Conservation (phyloP, 176 grass and related monocot genomes). For the Miscanthus lutarioriparius region DNA sequence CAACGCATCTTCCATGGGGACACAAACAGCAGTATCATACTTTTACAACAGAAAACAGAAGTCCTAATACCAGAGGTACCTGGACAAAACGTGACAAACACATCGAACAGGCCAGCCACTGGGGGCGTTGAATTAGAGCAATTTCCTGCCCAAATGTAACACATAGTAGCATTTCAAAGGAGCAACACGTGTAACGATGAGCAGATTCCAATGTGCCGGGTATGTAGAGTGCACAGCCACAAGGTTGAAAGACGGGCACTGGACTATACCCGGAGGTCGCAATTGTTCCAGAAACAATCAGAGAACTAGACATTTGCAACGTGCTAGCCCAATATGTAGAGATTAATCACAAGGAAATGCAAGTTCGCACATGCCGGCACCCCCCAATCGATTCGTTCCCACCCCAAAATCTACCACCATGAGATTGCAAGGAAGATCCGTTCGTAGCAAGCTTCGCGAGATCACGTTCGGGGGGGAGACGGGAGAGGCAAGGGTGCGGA, state of each 20-base stretch:
- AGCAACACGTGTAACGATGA: constrained; percentile 40
- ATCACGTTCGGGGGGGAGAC: neutral
- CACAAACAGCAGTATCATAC: neutral
- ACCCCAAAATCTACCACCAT: neutral
- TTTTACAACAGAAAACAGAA: neutral
- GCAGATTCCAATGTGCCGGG: constrained; percentile 2
- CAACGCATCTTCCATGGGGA: neutral
- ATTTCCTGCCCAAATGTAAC: constrained; percentile 36
- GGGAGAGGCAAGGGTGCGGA: neutral
- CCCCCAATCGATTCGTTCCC: neutral
- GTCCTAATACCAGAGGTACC: neutral
- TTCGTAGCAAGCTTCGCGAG: neutral
- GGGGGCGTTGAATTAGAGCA: neutral
- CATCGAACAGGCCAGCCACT: neutral
- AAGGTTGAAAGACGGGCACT: constrained; percentile 19
- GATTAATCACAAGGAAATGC: constrained; percentile 3
- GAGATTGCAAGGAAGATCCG: neutral
- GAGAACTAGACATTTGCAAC: neutral
- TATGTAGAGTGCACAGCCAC: constrained; percentile 37
- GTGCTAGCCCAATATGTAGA: neutral
- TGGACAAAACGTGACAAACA: too few relatives aligned
- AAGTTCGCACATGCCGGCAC: neutral
- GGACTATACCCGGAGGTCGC: constrained; percentile 8
- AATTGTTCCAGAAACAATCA: neutral
- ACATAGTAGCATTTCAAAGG: constrained; percentile 31